phyloP scores from a whole-genome alignment of 306 rosid species.

The Fragaria iinumae region DNA sequence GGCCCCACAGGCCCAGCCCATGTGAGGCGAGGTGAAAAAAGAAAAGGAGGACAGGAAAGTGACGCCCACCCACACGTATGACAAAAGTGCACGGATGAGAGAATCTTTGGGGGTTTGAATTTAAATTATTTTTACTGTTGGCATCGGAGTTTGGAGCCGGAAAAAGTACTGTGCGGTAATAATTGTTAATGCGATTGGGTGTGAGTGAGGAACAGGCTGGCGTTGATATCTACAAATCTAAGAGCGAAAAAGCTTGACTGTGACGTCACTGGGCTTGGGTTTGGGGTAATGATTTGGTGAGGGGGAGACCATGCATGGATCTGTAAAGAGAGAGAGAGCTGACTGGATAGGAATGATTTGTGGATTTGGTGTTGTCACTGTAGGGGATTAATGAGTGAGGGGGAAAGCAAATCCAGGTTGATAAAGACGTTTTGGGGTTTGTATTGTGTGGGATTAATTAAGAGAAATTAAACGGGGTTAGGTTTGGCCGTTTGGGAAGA shows the following conservation, averaged over 20 bases:
- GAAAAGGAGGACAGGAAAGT: constrained; percentile 12
- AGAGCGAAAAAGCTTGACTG: background rate
- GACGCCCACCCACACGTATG: constrained; percentile 68
- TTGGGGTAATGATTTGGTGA: background rate
- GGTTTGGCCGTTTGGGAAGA: too few species aligned
- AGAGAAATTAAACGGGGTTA: too few species aligned
- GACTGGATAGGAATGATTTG: background rate
- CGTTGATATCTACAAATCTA: background rate
- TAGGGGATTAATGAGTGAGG: background rate
- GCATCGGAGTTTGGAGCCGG: background rate
- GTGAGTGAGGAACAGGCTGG: constrained; percentile 1
- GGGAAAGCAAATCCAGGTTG: too few species aligned
- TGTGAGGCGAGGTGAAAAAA: constrained; percentile 37
- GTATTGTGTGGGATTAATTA: too few species aligned
- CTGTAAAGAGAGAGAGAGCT: background rate
- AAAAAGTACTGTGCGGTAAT: background rate
- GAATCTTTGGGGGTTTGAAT: constrained; percentile 55
- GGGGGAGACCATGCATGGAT: constrained; percentile 1
- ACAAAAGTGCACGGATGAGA: constrained; percentile 62
- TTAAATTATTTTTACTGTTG: background rate
- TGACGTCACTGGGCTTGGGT: background rate
- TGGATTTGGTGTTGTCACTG: background rate
- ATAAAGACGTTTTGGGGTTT: too few species aligned
- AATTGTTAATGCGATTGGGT: background rate
- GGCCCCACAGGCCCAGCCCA: constrained; percentile 70